Percentiles rank a stretch among this genome's conserved stretches.
Conservation (phyloP, 2,329 filamentous ascomycete species). For the Fusarium protoensiforme region DNA sequence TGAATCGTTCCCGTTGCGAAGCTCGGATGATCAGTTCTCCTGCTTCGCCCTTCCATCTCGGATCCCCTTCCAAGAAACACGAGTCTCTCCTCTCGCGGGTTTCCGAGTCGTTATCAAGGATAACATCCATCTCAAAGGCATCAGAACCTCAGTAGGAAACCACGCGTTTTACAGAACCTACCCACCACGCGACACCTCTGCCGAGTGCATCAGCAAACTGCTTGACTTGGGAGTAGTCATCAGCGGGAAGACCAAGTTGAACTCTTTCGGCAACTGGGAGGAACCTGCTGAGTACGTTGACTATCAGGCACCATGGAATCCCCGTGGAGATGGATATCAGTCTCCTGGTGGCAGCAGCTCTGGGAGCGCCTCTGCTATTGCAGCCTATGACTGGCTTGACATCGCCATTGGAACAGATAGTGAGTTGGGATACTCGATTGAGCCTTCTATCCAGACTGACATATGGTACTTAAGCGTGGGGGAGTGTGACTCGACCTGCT, state of each 20-base stretch:
- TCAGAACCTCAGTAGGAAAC: not conserved
- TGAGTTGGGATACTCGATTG: not conserved
- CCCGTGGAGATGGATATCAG: not conserved
- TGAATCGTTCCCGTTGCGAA: not conserved
- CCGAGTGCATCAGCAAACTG: not conserved
- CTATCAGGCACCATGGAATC: not conserved
- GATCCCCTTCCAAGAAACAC: not conserved
- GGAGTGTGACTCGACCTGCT: not conserved
- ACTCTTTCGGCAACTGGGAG: not conserved
- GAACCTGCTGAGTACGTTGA: not conserved
- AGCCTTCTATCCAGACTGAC: not conserved
- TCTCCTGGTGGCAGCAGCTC: not conserved
- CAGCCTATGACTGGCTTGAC: not conserved
- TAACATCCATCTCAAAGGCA: not conserved
- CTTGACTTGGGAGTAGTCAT: not conserved
- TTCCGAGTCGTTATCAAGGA: not conserved
- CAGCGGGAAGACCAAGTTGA: not conserved
- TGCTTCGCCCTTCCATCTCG: not conserved
- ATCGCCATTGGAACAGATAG: not conserved
- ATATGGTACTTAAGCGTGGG: not conserved
- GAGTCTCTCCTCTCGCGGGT: not conserved
- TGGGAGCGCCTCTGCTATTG: not conserved
- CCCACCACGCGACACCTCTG: not conserved
- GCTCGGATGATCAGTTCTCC: not conserved
- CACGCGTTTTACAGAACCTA: not conserved